Evolutionary conservation across 73 alveolate genomes (phyloP).

Genomic region (Uronychia setigera): DNA sequence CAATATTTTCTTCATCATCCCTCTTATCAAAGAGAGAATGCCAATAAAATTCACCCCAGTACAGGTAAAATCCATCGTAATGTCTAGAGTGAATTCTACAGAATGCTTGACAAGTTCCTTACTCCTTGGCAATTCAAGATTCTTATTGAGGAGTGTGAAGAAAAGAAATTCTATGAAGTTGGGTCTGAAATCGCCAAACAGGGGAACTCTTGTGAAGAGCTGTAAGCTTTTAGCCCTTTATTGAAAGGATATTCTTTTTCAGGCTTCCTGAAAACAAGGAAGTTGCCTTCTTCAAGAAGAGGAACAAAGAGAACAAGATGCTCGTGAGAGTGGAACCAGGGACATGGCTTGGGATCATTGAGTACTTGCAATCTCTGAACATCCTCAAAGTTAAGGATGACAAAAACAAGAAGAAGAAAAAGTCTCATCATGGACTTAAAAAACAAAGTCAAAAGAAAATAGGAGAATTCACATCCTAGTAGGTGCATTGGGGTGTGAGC

Average conservation of each 20-base stretch:
- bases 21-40: conserved; percentile 13
- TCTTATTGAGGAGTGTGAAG: conserved; percentile 17
- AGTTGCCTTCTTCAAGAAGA: conserved; percentile 4
- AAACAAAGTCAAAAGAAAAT: too few species aligned
- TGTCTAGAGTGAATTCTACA: conserved; percentile 12
- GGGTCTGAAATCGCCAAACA: conserved; percentile 5
- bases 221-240: neutral
- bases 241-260: conserved; percentile 10
- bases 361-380: conserved; percentile 9
- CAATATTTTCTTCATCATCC: conserved; percentile 7
- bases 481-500: too few species aligned
- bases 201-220: conserved; percentile 27
- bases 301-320: conserved; percentile 2
- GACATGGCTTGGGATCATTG: conserved; percentile 24
- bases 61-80: neutral
- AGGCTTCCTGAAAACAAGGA: conserved; percentile 6
- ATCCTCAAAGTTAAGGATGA: conserved; percentile 4
- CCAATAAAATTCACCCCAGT: conserved; percentile 31
- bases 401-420: neutral
- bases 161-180: neutral
- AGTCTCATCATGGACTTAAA: too few species aligned
- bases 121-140: conserved; percentile 22
- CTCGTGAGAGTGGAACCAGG: conserved; percentile 6
- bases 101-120: neutral
- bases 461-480: too few species aligned